Base-by-base conservation (phyloP, 768 basidiomycete species). In the Dictyophora rubrovolvata region DNA sequence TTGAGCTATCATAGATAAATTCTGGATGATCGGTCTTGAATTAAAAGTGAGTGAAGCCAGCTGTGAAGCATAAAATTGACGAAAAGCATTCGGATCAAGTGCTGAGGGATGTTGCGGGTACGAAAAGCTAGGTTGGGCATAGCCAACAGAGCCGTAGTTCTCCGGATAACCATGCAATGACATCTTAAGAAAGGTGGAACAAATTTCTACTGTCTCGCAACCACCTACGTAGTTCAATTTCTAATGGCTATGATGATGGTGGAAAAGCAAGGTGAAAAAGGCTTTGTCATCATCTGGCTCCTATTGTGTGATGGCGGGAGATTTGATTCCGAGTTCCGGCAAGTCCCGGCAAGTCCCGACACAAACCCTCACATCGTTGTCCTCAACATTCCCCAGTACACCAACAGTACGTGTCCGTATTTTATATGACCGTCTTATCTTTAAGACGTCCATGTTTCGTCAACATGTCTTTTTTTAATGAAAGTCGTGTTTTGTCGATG, bases 11-110 rank as follows among this genome's bases (percentile, higher is more conserved):
- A 93, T 85, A 35, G 96, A 97, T 16, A 99, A 73, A 61, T 80
- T 81, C 74, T 96, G 92, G 63, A 99, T 99, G 62, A 96, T 84
- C 10, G 92, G 87, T 67, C 93, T 86, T 64, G 93, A 95, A 74
- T 98, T 99, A 78, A 93, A 85, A 54, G 85, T 90, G 63, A 99
- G 85, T 63, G 86, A 83, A 66, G 81, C 75, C 56, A 96, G 83
- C 62, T 88, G 84, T 47, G 74, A 69, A 57, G 80, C 67, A 72
- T 86, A 92, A 74, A 91, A 89, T 73, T 84, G 82, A 64, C 91
- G 83, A 69, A 92, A 92, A 42, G 79, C 74, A 71, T 77, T 77
- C 33, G 87, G 82, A 69, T 89, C 86, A 58, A 73, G 66, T 42
- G 73, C 58, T 21, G 60, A 53, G 4, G 63, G 59, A 66, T 56